Evolutionary conservation across 192 early-diverging fungal genomes (phyloP), one percentile per base, ranked within the genome.

Genomic region (Coemansia sp.): DNA sequence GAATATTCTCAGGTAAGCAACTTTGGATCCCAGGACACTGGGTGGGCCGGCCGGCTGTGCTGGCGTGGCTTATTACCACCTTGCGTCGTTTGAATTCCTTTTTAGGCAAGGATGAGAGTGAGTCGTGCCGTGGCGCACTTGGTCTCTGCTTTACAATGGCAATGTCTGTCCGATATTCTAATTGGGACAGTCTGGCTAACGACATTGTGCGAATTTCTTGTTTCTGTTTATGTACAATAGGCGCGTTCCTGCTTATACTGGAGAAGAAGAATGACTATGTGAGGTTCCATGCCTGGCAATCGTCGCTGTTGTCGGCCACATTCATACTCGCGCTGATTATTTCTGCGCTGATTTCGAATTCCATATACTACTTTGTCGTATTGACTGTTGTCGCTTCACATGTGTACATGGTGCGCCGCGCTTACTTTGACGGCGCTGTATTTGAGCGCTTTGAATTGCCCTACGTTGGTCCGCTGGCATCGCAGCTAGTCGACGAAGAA

Each of bases 241-340:
- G 89, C 8, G 78, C 88, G n/a, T 32, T 90, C n/a, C 82, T 94
- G 61, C 71, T 94, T 46, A 81, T 94, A 23, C 46, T 90, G 29
- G 93, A 94, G 71, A 85, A 82, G 64, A 90, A 92, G 72, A 94
- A 94, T 70, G 84, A 85, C 75, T 85, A 85, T 67, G 84, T 85
- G 44, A 71, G 80, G 64, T 84, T 80, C 68, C 85, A 86, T 44
- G 85, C 85, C 6, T 86, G 82, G 85, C 85, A 84, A 69, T 86
- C 82, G 63, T 62, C 77, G 65, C 55, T 86, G 46, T 19, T 84
- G 29, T 81, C 81, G 11, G 67, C 64, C 1, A 76, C 64, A 6
- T 60, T 64, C 46, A 63, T 78, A 27, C 15, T 72, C 11, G 68
- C 59, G 42, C 62, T 78, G 61, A 51, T 85, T 41, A 29, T 85